These are phyloP conservation scores for Pyrenophora teres DNA, from an alignment of 2,329 filamentous ascomycete species.

Conservation along the genomic window DNA sequence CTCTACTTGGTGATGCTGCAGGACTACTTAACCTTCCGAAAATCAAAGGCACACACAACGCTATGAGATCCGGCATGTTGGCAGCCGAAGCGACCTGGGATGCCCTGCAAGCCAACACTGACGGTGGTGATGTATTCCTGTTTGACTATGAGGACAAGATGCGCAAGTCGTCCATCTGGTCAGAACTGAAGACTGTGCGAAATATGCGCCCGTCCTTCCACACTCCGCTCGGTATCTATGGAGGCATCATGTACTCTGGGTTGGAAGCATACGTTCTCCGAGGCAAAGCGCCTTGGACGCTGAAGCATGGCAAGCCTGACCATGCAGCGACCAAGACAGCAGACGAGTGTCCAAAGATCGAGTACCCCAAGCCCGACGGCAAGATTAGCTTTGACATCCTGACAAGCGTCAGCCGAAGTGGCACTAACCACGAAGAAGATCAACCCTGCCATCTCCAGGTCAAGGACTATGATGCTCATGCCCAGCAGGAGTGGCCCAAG, in stretches of 20 bases:
- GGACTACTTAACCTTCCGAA: slow-evolving; percentile 98
- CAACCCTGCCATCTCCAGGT: slow-evolving; percentile 96
- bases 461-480: slow-evolving; percentile 91
- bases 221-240: slow-evolving; percentile 81
- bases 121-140: slow-evolving; percentile 79
- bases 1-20: slow-evolving; percentile 92
- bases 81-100: slow-evolving; percentile 88
- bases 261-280: slow-evolving; percentile 87
- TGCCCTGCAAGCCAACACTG: slow-evolving; percentile 64
- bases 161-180: slow-evolving; percentile 86
- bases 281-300: slow-evolving; percentile 86
- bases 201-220: slow-evolving; percentile 98
- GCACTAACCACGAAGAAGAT: slow-evolving; percentile 98
- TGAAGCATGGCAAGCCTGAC: slow-evolving; percentile 82
- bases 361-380: slow-evolving; percentile 95
- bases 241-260: slow-evolving; percentile 89
- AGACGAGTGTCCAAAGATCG: slow-evolving; percentile 82
- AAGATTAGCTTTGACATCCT: slow-evolving; percentile 95
- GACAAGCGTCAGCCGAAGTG: slow-evolving; percentile 91
- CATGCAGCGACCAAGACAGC: slow-evolving; percentile 78
- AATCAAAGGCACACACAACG: slow-evolving; percentile 97
- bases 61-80: slow-evolving; percentile 96
- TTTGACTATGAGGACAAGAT: slow-evolving; percentile 93
- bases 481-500: slow-evolving; percentile 77
- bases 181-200: slow-evolving; percentile 89